Base-by-base conservation (phyloP, 441 rosid genomes). In the Euphorbia schlechtendalii region DNA sequence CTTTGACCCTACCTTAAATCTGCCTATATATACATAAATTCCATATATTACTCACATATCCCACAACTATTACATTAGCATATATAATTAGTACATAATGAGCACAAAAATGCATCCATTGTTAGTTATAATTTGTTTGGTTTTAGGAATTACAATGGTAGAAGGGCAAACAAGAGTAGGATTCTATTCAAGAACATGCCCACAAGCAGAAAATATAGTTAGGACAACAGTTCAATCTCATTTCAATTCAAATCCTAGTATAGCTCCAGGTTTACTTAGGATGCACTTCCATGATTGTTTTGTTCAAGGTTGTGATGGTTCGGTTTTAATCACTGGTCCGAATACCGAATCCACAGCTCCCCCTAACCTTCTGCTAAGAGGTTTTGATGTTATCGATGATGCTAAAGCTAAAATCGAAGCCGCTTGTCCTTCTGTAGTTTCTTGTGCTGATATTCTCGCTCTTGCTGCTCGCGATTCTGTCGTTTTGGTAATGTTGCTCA, bases 211-310 rank as follows among this genome's bases (percentile, higher is more conserved):
- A 52, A 59, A 82, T 70, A 80, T 83, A 8, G 79, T 86, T 4
- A 67, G 75, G 43, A 54, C 81, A n/a, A 83, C 86, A 0, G 89
- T 88, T 22, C 63, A 59, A 45, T 40, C 84, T 22, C 92, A 86
- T 65, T 82, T 84, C 66, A 46, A 34, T 2, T 72, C 82, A 0
- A 61, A 86, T 56, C 81, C 86, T 0, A 57, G 73, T 0, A 56
- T 88, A 32, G 93, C 93, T 15, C 89, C 91, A 0, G 85, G 86
- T 0, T 58, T 90, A 43, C 65, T 90, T 3, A 84, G 91, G 71
- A 85, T 88, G 90, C 82, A 74, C 32, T 85, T 84, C 66, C 96
- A 90, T 36, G 95, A 90, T 65, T 87, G 90, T 64, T 90, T 90
- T 18, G 86, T 90, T 12, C 78, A 59, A 13, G 96, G 95, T 1